Evolutionary conservation across 2,329 filamentous ascomycete species (phyloP), one percentile per base, ranked within the genome.

Genomic region (Diatrype stigma): DNA sequence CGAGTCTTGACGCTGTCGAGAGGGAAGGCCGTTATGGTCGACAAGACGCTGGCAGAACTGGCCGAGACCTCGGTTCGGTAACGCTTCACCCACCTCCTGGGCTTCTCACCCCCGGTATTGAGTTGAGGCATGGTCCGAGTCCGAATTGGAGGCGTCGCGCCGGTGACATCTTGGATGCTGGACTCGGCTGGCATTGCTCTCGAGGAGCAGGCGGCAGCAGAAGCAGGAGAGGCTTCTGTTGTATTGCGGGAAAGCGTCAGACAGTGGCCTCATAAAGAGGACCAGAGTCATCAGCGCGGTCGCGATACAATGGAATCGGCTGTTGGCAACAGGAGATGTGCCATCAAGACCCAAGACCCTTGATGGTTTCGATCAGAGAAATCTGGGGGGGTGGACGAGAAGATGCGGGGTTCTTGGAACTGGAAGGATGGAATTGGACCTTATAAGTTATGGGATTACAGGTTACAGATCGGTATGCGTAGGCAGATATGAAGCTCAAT

Each of bases 1-100:
- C 90, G 87, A 50, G 88, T 92, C 76, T 95, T 95, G 67, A 93
- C 86, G 62, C 90, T 93, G 69, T 95, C 90, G 60, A 95, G 81
- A 21, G 90, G 90, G 66, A 93, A 95, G n/a, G 89, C 87, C 58
- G 81, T 78, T 64, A 90, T 79, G 40, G 89, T 94, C 35, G 87
- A 90, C 51, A 93, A 77, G 58, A 92, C 78, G 69, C 87, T 92
- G 65, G 86, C 88, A 37, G 84, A 77, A 70, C 85, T 88, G 42
- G 90, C 89, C 54, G 89, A 84, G 58, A 94, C 84, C 71, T 93
- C 87, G 46, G 87, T 92, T 58, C 88, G 82, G 70, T 94, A 93
- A 59, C 79, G 80, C 73, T 90, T 91, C 63, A 87, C 76, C 74
- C 86, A 86, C 60, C 69, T 70, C 59, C 64, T 61, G 61, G 62